phyloP scores from a whole-genome alignment of 257 asterid genomes.

The Scutellaria galericulata region DNA sequence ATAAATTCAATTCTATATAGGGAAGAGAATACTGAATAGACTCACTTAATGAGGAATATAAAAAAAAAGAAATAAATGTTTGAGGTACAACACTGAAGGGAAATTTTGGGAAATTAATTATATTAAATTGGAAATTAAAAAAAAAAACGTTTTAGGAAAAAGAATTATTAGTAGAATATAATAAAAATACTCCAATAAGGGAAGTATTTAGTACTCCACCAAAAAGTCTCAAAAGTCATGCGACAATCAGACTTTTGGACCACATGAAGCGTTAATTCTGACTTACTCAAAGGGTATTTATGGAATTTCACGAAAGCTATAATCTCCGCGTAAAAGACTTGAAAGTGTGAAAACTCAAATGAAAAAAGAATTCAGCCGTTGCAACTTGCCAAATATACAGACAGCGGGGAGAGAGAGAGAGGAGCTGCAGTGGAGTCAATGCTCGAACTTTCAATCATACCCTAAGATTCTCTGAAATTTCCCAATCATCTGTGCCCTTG shows the following conservation, averaged over 20 bases:
- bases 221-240: constrained; percentile 31
- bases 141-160: no score
- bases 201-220: constrained; percentile 8
- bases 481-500: constrained; percentile 27
- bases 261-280: constrained; percentile 32
- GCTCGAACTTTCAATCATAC: constrained; percentile 40
- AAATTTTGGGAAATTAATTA: no score
- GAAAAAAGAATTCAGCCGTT: constrained; percentile 65
- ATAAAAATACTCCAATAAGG: neutral
- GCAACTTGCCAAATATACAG: constrained; percentile 47
- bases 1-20: no score
- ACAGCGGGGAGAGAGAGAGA: constrained; percentile 26
- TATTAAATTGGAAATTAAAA: no score
- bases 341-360: constrained; percentile 29
- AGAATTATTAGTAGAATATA: neutral
- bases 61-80: no score
- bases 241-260: constrained; percentile 32
- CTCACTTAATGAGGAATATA: no score
- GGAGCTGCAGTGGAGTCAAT: constrained; percentile 50
- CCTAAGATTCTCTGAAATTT: constrained; percentile 46
- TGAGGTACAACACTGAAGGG: no score
- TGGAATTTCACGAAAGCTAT: constrained; percentile 23
- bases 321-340: constrained; percentile 48
- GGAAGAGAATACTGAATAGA: no score
- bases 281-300: constrained; percentile 36